These are phyloP conservation scores for Aspergillus sp. DNA, from an alignment of 2,329 filamentous ascomycete genomes.

Conservation along the genomic window DNA sequence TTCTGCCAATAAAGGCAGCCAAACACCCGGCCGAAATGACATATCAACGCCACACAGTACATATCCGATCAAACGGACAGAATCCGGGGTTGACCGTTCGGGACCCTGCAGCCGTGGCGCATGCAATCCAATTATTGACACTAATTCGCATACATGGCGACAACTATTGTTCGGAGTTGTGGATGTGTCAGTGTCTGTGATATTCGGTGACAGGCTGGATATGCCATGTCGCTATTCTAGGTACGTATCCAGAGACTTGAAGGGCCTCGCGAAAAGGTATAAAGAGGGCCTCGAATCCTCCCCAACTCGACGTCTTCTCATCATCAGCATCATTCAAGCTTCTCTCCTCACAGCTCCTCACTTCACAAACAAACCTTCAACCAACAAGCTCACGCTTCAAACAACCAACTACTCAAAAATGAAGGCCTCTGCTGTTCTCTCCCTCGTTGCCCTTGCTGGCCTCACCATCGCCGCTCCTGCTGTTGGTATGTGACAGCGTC, in stretches of 20 bases:
- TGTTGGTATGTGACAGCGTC: not conserved
- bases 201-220: too few species aligned
- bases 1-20: too few species aligned
- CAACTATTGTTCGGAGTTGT: too few species aligned
- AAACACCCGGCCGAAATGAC: too few species aligned
- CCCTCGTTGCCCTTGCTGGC: constrained; percentile 7
- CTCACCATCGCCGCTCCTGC: constrained; percentile 2
- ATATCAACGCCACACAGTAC: too few species aligned
- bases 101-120: too few species aligned
- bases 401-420: constrained; percentile 1
- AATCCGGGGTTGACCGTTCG: too few species aligned
- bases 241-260: not conserved
- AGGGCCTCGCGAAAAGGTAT: not conserved
- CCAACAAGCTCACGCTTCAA: not conserved
- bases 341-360: not conserved
- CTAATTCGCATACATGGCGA: too few species aligned
- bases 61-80: too few species aligned
- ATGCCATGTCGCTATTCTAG: too few species aligned
- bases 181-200: too few species aligned
- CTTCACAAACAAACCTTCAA: not conserved
- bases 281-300: not conserved
- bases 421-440: constrained; percentile 10
- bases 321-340: constrained; percentile 4
- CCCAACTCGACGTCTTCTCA: not conserved
- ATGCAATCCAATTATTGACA: too few species aligned